phyloP scores from a whole-genome alignment of 352 stramenopile species.

The Phytophthora hybrid region DNA sequence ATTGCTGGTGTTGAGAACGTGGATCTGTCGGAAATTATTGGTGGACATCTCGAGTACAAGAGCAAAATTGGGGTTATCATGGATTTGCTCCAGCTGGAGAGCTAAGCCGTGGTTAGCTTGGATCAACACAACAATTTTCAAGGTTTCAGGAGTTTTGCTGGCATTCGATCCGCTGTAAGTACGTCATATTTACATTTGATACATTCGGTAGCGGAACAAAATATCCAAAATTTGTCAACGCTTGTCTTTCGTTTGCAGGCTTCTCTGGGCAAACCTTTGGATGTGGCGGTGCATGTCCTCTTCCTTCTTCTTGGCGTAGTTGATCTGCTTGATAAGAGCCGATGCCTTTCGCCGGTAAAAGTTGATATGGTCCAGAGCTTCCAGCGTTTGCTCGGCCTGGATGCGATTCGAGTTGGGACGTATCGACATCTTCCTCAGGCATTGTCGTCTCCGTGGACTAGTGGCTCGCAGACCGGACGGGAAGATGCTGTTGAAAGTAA shows the following conservation, averaged over 20 bases:
- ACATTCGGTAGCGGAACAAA: conserved; percentile 6
- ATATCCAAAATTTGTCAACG: conserved; percentile 16
- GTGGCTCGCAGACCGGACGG: conserved; percentile 21
- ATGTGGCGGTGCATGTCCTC: conserved; percentile 75
- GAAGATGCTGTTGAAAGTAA: conserved; percentile 53
- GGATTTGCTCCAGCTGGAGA: conserved; percentile 77
- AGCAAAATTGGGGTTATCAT: conserved; percentile 88
- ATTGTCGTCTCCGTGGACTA: conserved; percentile 1
- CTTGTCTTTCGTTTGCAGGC: conserved; percentile 45
- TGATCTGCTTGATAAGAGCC: conserved; percentile 76
- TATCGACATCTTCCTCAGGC: conserved; percentile 6
- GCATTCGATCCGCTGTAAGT: conserved; percentile 12
- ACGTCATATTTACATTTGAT: conserved; percentile 35
- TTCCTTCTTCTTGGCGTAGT: conserved; percentile 64
- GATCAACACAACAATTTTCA: background rate
- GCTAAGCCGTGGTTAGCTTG: conserved; percentile 28
- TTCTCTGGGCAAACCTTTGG: conserved; percentile 66
- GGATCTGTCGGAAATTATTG: conserved; percentile 82
- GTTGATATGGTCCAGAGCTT: conserved; percentile 63
- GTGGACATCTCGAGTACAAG: conserved; percentile 90
- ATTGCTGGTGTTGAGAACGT: conserved; percentile 84
- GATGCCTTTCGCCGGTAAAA: conserved; percentile 73
- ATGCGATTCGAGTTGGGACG: conserved; percentile 38
- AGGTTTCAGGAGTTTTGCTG: background rate
- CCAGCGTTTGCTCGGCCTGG: conserved; percentile 63